These are phyloP conservation scores for Nakazawaea wickerhamii DNA, from an alignment of 805 yeast species.

Conservation along the genomic window DNA sequence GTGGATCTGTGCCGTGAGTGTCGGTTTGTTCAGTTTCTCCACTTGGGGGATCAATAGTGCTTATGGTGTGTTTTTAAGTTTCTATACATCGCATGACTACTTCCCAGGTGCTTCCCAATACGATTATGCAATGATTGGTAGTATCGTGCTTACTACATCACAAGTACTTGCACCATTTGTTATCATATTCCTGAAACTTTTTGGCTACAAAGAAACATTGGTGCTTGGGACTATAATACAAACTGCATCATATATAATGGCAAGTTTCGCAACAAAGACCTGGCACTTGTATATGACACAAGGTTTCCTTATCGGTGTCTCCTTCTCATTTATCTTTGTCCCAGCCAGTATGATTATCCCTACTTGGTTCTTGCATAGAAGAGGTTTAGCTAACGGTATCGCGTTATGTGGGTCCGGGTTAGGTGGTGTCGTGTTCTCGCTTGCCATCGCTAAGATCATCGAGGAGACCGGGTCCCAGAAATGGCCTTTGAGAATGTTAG, in stretches of 20 bases:
- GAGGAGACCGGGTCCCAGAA: conserved; percentile 32
- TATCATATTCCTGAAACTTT: conserved; percentile 17
- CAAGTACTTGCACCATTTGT: conserved; percentile 21
- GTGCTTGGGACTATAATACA: conserved; percentile 37
- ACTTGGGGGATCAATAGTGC: conserved; percentile 66
- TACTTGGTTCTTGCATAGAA: conserved; percentile 45
- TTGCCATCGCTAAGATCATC: conserved; percentile 31
- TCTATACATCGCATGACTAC: conserved; percentile 40
- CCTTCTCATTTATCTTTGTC: conserved; percentile 45
- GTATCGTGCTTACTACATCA: conserved; percentile 34
- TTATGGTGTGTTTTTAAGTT: conserved; percentile 54
- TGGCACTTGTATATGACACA: conserved; percentile 50
- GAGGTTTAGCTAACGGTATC: conserved; percentile 37
- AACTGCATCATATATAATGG: conserved; percentile 42
- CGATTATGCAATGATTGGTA: conserved; percentile 60
- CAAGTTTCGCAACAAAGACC: conserved; percentile 44
- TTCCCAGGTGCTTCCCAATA: conserved; percentile 47
- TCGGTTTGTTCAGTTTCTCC: conserved; percentile 39
- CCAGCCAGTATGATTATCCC: conserved; percentile 46
- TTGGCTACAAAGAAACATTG: conserved; percentile 21
- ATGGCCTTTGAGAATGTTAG: conserved; percentile 37
- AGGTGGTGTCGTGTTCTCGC: conserved; percentile 34
- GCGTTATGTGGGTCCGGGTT: conserved; percentile 36
- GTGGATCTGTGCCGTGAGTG: conserved; percentile 49
- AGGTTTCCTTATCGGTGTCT: conserved; percentile 45